Evolutionary conservation across 208 protist genomes (phyloP), one percentile per base, ranked within the genome.

Genomic region (Leptomonas seymouri): DNA sequence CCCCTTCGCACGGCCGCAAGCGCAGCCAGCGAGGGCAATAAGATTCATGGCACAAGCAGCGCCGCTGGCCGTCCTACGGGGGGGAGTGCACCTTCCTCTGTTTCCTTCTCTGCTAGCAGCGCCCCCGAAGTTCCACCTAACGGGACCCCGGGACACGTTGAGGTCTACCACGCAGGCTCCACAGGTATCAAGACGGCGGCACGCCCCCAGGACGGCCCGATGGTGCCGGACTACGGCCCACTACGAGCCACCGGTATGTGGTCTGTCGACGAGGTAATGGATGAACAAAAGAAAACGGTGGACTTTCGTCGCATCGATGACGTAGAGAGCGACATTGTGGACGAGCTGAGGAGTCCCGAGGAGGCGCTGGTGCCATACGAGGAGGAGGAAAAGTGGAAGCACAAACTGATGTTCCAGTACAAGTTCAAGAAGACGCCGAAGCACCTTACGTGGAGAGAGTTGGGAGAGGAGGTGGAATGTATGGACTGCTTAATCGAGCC

Each of bases 381-480:
- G 15, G 89, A 93, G 56, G 89, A 97, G 78, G 86, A 92, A 69
- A 60, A 44, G 15, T 97, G 91, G 89, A 94, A 94, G 75, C 87
- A 94, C 71, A 86, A 89, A 46, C 79, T 97, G 2, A 97, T 97
- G 91, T 97, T 97, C 68, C 73, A 88, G 44, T 83, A 82, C 71
- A 93, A 94, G 75, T 94, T 97, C 69, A 87, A 82, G 28, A 92
- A 93, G 54, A 87, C 89, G 25, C 91, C 91, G 27, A 94, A 93
- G 57, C 91, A 97, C 76, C 67, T 97, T 31, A 93, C 87, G 15
- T 97, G 91, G 91, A 81, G 85, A 28, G 86, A 97, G 65, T 74
- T 97, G 20, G 91, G 89, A 8, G 81, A 97, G 65, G 89, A 97
- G 50, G 91, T 97, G 63, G 84, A 97, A 71, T 97, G 89, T 67